Percentiles rank a stretch among this genome's conserved stretches.
Evolutionary conservation across 2,329 filamentous ascomycete genomes (phyloP).

Genomic region (Cladosporium sp.): DNA sequence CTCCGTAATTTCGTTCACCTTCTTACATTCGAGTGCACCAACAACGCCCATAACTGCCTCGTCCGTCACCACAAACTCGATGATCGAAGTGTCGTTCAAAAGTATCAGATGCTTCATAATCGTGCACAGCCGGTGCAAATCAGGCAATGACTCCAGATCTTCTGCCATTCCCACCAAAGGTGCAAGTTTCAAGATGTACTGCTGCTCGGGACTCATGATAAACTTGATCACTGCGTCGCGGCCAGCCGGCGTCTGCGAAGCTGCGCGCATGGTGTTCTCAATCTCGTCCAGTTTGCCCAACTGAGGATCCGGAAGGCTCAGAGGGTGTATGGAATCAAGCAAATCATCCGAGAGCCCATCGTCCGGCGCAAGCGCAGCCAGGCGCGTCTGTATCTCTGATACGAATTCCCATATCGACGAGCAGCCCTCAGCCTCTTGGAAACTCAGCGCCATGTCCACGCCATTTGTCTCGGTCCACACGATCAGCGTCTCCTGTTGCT

Average conservation of each 20-base stretch:
- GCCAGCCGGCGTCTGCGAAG: constrained; percentile 69
- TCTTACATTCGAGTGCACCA: constrained; percentile 77
- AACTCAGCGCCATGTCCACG: constrained; percentile 95
- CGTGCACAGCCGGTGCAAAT: constrained; percentile 89
- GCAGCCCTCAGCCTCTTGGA: constrained; percentile 95
- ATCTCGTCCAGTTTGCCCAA: constrained; percentile 81
- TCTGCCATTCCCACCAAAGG: constrained; percentile 85
- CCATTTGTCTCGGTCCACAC: constrained; percentile 94
- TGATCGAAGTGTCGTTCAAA: constrained; percentile 90
- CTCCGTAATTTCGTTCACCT: no score
- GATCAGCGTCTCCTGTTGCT: constrained; percentile 98
- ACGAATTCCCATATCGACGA: constrained; percentile 95
- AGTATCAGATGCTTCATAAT: constrained; percentile 97
- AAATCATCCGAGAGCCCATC: constrained; percentile 86
- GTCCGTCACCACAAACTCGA: constrained; percentile 90
- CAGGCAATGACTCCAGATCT: constrained; percentile 79
- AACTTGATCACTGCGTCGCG: constrained; percentile 86
- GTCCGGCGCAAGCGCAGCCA: constrained; percentile 58
- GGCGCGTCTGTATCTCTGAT: constrained; percentile 73
- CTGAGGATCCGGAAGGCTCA: constrained; percentile 73
- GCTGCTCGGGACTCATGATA: constrained; percentile 68
- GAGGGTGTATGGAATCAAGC: constrained; percentile 65
- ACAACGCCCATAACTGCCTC: constrained; percentile 87
- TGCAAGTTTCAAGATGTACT: constrained; percentile 79
- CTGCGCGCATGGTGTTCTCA: constrained; percentile 75